Evolutionary conservation across 1,284 basidiomycete species (phyloP), one percentile per base, ranked within the genome.

Genomic region (Trichosporon ovoides): DNA sequence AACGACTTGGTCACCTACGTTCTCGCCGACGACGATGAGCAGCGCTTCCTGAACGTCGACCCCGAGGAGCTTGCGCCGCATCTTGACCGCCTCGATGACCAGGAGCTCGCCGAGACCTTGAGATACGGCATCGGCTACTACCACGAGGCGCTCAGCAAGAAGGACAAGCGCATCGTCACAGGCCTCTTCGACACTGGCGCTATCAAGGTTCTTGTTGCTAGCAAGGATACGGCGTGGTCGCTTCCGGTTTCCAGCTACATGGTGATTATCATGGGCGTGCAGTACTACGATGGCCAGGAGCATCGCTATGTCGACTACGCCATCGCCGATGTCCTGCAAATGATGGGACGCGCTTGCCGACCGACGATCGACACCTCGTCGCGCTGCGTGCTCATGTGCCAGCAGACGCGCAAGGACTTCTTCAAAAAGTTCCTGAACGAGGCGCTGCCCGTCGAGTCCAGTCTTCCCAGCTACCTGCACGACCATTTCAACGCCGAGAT

Each of bases 401-500:
- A 98, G 71, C 89, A 95, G 72, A 96, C 91, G 3, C 83, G 94
- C 52, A 94, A 97, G 76, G 92, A 96, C 73, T 98, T 95, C 76
- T 98, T 96, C 83, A 97, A 95, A 79, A 98, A 98, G 78, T 98
- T 98, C 84, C 78, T 98, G 61, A 88, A 88, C 16, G 95, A 98
- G 76, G 95, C 94, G 14, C 80, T 98, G n/a, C 96, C 96, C 3
- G 93, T 98, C 67, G 95, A 98, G 75, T 94, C 90, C 0, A 91
- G 94, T 72, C 79, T 97, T 7, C 87, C 91, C 0, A 90, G 88
- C 1, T 83, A 88, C 72, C 80, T 91, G 7, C 94, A 98, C 70
- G 96, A 98, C 76, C 97, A 97, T 76, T 97, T 98, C 85, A 84
- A 98, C 62, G 91, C 95, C 1, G 96, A 99, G 79, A 96, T 98